Percentiles rank a stretch among this genome's conserved stretches.
These are phyloP conservation scores for Tylopilus felleus DNA, from an alignment of 768 basidiomycete genomes.

Conservation along the genomic window DNA sequence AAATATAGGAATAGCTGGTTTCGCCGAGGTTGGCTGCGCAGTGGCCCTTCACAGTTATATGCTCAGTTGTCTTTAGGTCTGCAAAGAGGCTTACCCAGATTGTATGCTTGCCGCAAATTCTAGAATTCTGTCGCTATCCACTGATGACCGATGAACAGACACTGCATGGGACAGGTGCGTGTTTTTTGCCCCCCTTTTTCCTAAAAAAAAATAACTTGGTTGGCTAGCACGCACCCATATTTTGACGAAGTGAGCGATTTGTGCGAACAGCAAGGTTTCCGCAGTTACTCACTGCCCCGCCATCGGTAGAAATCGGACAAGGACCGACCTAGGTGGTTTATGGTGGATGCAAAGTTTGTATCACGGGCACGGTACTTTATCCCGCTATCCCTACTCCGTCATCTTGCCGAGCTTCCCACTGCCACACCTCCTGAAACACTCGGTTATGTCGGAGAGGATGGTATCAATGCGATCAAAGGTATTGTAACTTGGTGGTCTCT, in stretches of 20 bases:
- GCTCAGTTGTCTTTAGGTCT: slow-evolving; percentile 45
- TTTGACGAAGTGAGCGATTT: slow-evolving; percentile 58
- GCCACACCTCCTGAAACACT: slow-evolving; percentile 48
- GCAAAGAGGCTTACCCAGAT: slow-evolving; percentile 87
- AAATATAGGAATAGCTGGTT: slow-evolving; percentile 66
- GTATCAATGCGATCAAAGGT: slow-evolving; percentile 65
- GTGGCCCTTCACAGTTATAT: neutral
- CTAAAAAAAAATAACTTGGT: slow-evolving; percentile 9
- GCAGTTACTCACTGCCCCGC: neutral
- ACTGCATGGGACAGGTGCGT: slow-evolving; percentile 87
- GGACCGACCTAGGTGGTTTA: slow-evolving; percentile 83
- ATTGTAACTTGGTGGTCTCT: slow-evolving; percentile 12
- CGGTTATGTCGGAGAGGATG: slow-evolving; percentile 64
- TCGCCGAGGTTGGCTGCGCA: slow-evolving; percentile 61
- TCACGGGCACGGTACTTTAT: slow-evolving; percentile 69
- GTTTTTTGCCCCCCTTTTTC: neutral
- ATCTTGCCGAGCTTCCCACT: slow-evolving; percentile 46
- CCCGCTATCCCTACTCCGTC: slow-evolving; percentile 69
- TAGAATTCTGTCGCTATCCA: neutral
- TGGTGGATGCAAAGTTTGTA: slow-evolving; percentile 78
- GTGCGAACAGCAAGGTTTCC: neutral
- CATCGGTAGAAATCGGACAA: slow-evolving; percentile 67
- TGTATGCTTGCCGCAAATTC: slow-evolving; percentile 45
- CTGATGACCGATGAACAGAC: slow-evolving; percentile 43
- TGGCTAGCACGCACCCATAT: slow-evolving; percentile 66